A percentile compares a stretch with the other conserved stretches of the same genome.
phyloP scores from a whole-genome alignment of 2,329 filamentous ascomycete genomes.

The Karstenula rhodostoma region DNA sequence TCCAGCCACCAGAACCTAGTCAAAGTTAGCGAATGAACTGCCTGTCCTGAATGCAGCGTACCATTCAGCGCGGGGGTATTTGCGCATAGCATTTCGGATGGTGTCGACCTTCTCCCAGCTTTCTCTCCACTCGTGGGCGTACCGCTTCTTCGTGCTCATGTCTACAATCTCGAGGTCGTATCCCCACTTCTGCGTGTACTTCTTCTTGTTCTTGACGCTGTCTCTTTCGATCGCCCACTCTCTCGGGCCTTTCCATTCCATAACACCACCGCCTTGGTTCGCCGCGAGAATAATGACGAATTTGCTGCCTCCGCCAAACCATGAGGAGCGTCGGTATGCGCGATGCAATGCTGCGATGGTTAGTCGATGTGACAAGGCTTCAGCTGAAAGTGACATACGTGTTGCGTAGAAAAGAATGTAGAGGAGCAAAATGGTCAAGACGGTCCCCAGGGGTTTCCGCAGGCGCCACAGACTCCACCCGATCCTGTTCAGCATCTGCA shows the following conservation, averaged over 20 bases:
- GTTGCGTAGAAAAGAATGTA: slow-evolving; percentile 74
- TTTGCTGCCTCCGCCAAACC: slow-evolving; percentile 86
- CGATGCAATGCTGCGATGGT: slow-evolving; percentile 61
- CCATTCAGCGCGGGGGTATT: slow-evolving; percentile 97
- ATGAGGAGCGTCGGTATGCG: slow-evolving; percentile 73
- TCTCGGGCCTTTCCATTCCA: slow-evolving; percentile 97
- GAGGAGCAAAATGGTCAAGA: slow-evolving; percentile 67
- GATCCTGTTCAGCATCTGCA: slow-evolving; percentile 47
- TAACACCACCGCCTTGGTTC: slow-evolving; percentile 94
- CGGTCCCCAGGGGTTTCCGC: slow-evolving; percentile 69
- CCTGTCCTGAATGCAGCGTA: slow-evolving; percentile 56
- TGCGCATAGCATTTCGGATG: slow-evolving; percentile 84
- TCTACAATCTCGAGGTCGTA: slow-evolving; percentile 97
- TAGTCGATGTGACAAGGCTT: slow-evolving; percentile 12
- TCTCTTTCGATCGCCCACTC: slow-evolving; percentile 99
- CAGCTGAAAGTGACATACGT: slow-evolving; percentile 66
- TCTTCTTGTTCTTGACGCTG: slow-evolving; percentile 93
- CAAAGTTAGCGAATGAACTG: slow-evolving; percentile 35
- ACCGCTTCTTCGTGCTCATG: slow-evolving; percentile 98
- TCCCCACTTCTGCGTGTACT: slow-evolving; percentile 86
- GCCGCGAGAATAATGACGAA: slow-evolving; percentile 93
- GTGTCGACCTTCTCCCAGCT: slow-evolving; percentile 99
- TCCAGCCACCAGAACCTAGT: slow-evolving; percentile 99
- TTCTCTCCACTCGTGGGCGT: slow-evolving; percentile 98
- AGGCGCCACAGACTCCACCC: slow-evolving; percentile 68